Base-by-base conservation (phyloP, 495 filamentous ascomycete genomes). In the Podospora bellae-mahoneyi region DNA sequence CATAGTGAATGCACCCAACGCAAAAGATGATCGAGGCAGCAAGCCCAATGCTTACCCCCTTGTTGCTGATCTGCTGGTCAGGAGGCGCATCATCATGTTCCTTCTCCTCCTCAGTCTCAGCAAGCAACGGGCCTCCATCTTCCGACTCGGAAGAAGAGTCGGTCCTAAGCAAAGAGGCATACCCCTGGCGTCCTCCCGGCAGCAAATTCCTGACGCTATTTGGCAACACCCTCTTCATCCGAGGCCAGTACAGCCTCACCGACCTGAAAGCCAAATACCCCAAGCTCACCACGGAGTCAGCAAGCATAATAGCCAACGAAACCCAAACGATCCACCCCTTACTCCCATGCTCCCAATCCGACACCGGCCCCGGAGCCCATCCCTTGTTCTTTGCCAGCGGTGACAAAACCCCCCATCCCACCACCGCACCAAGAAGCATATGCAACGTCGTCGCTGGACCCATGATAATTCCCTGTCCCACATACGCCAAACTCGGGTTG, bases 311-410 rank as follows among this genome's bases (percentile, higher is more conserved):
- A 1, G 95, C 92, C 34, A 99, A 78, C 66, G 91, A 94, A 1
- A 94, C 81, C 95, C 95, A 99, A 0, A 98, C 91, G 67, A 99
- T 97, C 95, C 95, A 99, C 23, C 94, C 95, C 81, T 97, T 97
- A 75, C 91, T 95, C 6, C 95, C 95, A 39, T 81, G 86, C 66
- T 90, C 89, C 96, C 96, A 99, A 74, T 95, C 91, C 28, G 87
- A 79, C 1, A 97, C 92, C 1, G 86, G 83, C 0, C 93, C 95
- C 1, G 93, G 91, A 18, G 95, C 96, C 95, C 95, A 99, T 10
- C 91, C 92, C 70, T 86, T 86, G 68, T 78, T 78, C 75, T 96
- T 96, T 0, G 94, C 95, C 30, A 98, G 77, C 18, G 95, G 95
- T 3, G 92, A 96, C 4, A 99, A 81, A 7, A 99, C 78, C 0